Base-by-base conservation (phyloP, 2,329 filamentous ascomycete species). In the Aspergillus floridensis region DNA sequence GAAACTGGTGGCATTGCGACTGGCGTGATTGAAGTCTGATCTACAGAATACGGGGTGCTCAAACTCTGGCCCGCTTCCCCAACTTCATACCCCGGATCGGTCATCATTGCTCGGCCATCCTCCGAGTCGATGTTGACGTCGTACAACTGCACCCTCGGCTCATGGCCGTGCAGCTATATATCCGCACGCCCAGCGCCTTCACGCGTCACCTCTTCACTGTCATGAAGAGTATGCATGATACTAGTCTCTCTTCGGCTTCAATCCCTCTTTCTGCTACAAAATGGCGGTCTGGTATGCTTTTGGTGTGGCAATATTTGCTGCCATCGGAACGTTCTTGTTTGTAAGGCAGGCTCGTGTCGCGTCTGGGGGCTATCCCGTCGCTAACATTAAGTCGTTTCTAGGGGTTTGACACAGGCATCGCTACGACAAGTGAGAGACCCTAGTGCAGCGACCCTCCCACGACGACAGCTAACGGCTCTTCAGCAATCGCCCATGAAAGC, bases 361-460 rank as follows among this genome's bases (percentile, higher is more conserved):
- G 21, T 19, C 26, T 10, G 35, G 6, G 12, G 24, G n/a, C n/a
- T 4, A 31, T 51, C 26, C 47, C 63, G 31, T 64, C 35, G 41
- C 38, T 44, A 44, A 44, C 7, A n/a, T 6, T 6, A 62, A 26
- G 21, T 29, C 50, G 50, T 55, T 41, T 53, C n/a, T 64, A 83
- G 82, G 84, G 83, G 2, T 85, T 86, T 60, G 84, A 86, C 67
- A 85, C 83, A 0, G 84, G 84, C 29, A 86, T 86, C 57, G 83
- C 82, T 4, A 86, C 84, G 12, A 86, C 83, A 16, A 86, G 79
- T 82, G 60, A 72, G 77, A 72, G 26, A 31, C 14, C 21, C 48
- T 32, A 38, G 53, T 22, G 31, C 19, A 22, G 4, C 11, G 22
- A 48, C 10, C 5, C 16, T 12, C 22, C 24, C 24, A 19, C 19